Evolutionary conservation across 768 basidiomycete genomes (phyloP), one percentile per base, ranked within the genome.

Genomic region (Boletellus ananiceps): DNA sequence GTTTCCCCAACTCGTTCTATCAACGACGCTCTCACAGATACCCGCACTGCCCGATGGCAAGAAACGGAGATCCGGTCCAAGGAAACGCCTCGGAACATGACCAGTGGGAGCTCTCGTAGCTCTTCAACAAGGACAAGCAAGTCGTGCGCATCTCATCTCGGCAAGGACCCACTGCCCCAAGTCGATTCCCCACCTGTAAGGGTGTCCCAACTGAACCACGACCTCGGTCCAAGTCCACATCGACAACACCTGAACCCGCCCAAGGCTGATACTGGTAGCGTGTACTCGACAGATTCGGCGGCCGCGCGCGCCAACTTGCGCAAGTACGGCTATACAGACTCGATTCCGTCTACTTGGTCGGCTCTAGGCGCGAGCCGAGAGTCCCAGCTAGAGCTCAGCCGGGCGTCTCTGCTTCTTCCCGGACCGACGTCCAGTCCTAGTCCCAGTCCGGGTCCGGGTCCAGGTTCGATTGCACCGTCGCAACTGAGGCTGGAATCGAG

Each of bases 221-320:
- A 40, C 16, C 19, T 43, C 16, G 16, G 25, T 11, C 5, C 36
- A 18, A 47, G 44, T 19, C 8, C 46, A 5, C 44, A 29, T 9
- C 21, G 5, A 47, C 47, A 16, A 13, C 45, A 36, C 18, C 47
- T 47, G 7, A 35, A 35, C 18, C 46, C 54, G 5, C 27, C 54
- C n/a, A 45, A n/a, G 13, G 35, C 51, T 5, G 48, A 61, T 13
- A 52, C 57, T 12, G 57, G 54, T 0, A 68, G 61, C 49, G 8
- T 56, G 11, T 66, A 66, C 33, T 66, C 66, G 36, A 55, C 59
- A 1, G 59, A 62, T 12, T 61, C 64, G 0, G 37, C 54, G 2
- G 55, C 45, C 0, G 57, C 60, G 2, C 55, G 58, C 9, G 54
- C 65, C 34, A 65, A 62, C 40, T 9, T 60, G 44, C 52, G 44